Conservation (phyloP, 129 eudicot species). For the Tagetes erecta region DNA sequence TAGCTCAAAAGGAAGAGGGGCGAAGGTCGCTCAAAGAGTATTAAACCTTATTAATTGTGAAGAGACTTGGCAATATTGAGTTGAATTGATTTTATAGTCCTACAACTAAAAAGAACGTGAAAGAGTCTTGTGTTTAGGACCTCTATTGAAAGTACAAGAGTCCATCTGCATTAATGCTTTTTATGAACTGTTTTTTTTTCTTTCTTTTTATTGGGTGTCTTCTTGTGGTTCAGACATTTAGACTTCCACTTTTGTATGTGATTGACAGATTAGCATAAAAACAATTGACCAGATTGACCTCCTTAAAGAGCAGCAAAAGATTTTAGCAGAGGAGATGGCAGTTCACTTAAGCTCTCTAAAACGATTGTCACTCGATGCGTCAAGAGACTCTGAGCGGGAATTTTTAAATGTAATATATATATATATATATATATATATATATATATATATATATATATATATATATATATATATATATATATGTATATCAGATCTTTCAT, state of each 20-base stretch:
- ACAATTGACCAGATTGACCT: slow-evolving; percentile 84
- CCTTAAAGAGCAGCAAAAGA: slow-evolving; percentile 85
- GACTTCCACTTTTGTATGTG: slow-evolving; percentile 19
- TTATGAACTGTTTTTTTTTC: background rate
- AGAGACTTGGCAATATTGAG: background rate
- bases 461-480: too few relatives aligned
- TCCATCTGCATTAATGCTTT: background rate
- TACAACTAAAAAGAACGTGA: background rate
- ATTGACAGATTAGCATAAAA: slow-evolving; percentile 58
- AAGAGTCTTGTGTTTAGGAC: background rate
- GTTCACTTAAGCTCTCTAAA: slow-evolving; percentile 77
- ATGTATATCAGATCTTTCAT: slow-evolving; percentile 11
- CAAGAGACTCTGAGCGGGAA: slow-evolving; percentile 51
- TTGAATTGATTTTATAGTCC: background rate
- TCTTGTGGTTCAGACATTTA: background rate
- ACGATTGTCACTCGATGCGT: slow-evolving; percentile 62
- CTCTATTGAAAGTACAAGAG: background rate
- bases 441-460: slow-evolving; percentile 24
- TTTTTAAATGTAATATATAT: slow-evolving; percentile 54
- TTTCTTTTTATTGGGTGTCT: background rate
- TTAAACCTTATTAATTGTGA: background rate
- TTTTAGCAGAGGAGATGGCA: slow-evolving; percentile 86
- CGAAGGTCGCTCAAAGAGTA: background rate
- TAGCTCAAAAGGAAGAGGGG: background rate
- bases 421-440: background rate